phyloP scores from a whole-genome alignment of 139 green algal species.

The Edaphochlamys debaryana region DNA sequence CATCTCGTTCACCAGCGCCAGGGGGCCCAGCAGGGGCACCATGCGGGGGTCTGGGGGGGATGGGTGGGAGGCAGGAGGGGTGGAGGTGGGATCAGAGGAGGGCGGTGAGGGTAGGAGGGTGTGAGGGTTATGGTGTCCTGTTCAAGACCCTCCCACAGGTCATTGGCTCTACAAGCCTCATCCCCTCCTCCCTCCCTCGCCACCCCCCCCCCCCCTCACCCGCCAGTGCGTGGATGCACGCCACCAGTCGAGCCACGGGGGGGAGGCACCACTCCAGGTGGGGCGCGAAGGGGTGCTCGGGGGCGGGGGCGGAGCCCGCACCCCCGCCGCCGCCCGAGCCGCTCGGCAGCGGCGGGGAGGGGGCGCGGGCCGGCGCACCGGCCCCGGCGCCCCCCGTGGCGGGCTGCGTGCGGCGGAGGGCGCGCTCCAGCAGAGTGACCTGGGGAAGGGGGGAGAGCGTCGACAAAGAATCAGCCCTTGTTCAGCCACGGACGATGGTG shows the following conservation, averaged over 20 bases:
- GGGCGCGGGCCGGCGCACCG: not conserved
- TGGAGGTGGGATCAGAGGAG: too few relatives aligned
- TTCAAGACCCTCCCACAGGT: too few relatives aligned
- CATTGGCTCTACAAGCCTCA: too few relatives aligned
- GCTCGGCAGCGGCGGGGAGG: not conserved
- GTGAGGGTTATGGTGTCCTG: too few relatives aligned
- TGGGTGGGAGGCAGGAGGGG: too few relatives aligned
- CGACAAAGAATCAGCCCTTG: too few relatives aligned
- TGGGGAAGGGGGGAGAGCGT: constrained; percentile 40
- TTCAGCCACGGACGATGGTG: too few relatives aligned
- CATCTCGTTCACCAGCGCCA: constrained; percentile 56
- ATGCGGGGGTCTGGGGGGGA: constrained; percentile 53
- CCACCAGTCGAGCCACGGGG: constrained; percentile 47
- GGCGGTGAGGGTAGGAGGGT: too few relatives aligned
- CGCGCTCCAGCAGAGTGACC: constrained; percentile 75
- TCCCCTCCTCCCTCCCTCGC: too few relatives aligned
- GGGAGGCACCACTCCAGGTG: constrained; percentile 67
- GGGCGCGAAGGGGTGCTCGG: constrained; percentile 6
- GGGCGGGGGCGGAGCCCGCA: constrained; percentile 5
- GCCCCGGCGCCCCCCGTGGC: not conserved
- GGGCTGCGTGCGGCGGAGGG: constrained; percentile 48
- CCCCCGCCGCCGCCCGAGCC: constrained; percentile 1
- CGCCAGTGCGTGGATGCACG: constrained; percentile 66
- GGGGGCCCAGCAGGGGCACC: constrained; percentile 39
- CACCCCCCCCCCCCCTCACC: too few relatives aligned